A percentile compares a stretch with the other conserved stretches of the same genome.
phyloP scores from a whole-genome alignment of 768 basidiomycete genomes.

The Phaeotremella fagi region DNA sequence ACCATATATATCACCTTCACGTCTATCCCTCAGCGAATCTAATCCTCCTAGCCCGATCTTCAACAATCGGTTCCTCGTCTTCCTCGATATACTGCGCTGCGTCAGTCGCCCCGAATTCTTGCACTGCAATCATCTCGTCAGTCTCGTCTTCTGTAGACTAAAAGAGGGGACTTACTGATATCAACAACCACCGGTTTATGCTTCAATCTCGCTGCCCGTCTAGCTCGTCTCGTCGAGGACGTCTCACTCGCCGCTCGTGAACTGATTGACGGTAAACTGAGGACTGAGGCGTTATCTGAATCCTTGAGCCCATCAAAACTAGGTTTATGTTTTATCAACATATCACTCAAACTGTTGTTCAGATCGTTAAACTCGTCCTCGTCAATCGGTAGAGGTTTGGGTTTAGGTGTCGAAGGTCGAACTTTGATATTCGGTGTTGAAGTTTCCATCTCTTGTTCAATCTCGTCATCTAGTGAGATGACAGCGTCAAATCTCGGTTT shows the following conservation, averaged over 20 bases:
- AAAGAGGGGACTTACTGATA: constrained; percentile 20
- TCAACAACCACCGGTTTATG: constrained; percentile 18
- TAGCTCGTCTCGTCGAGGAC: background rate
- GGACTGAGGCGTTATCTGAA: background rate
- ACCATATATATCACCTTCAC: background rate
- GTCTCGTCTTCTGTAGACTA: background rate
- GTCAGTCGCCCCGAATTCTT: constrained; percentile 1
- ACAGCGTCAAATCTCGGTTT: too few relatives aligned
- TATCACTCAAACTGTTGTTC: too few relatives aligned
- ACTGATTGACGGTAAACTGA: background rate
- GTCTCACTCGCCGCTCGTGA: background rate
- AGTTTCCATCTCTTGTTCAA: too few relatives aligned
- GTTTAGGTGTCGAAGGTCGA: too few relatives aligned
- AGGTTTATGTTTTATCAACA: too few relatives aligned
- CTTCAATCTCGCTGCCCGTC: constrained; percentile 1
- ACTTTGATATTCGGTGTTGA: too few relatives aligned
- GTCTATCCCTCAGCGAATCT: constrained; percentile 18
- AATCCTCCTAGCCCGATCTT: constrained; percentile 16
- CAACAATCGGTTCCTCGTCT: constrained; percentile 17
- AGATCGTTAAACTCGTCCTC: too few relatives aligned
- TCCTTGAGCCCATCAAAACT: background rate
- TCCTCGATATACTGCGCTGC: constrained; percentile 9
- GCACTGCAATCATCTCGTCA: constrained; percentile 6
- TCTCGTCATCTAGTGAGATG: too few relatives aligned
- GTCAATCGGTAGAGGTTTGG: too few relatives aligned